phyloP scores from a whole-genome alignment of 345 rosid species.

The Salix koriyanagi region DNA sequence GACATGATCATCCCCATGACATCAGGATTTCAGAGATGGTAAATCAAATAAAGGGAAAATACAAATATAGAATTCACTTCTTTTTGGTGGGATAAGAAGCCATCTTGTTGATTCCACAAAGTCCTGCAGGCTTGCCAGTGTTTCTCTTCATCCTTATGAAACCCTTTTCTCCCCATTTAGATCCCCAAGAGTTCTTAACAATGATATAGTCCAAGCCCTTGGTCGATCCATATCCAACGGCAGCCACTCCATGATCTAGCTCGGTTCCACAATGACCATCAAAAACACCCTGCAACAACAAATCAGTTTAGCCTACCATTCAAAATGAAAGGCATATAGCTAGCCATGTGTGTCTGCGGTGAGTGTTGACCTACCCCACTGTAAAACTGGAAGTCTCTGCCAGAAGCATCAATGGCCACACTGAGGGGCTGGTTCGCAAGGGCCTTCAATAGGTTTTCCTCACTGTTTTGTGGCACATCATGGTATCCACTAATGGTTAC shows the following conservation, averaged over 20 bases:
- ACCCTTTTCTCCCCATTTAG: conserved; percentile 32
- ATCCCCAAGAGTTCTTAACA: conserved; percentile 32
- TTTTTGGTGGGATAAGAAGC: conserved; percentile 31
- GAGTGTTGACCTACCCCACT: conserved; percentile 21
- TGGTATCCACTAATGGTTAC: conserved; percentile 28
- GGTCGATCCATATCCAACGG: conserved; percentile 28
- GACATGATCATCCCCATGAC: not conserved
- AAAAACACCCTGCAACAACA: conserved; percentile 21
- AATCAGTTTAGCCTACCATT: not conserved
- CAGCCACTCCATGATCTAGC: conserved; percentile 30
- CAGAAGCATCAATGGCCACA: conserved; percentile 33
- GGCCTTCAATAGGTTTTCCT: conserved; percentile 25
- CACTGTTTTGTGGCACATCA: conserved; percentile 29
- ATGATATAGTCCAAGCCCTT: conserved; percentile 23
- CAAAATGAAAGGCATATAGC: not conserved
- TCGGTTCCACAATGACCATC: conserved; percentile 29
- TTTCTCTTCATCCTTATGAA: conserved; percentile 29
- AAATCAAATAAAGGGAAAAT: not conserved
- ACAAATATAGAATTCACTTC: not conserved
- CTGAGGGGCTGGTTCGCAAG: conserved; percentile 31
- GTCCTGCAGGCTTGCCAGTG: conserved; percentile 22
- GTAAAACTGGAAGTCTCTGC: conserved; percentile 30
- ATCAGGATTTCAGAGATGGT: not conserved
- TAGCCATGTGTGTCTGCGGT: too few species aligned
- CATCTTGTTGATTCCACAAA: conserved; percentile 31